These are phyloP conservation scores for Paecilomyces formosus DNA, from an alignment of 2,329 filamentous ascomycete species.

Conservation along the genomic window DNA sequence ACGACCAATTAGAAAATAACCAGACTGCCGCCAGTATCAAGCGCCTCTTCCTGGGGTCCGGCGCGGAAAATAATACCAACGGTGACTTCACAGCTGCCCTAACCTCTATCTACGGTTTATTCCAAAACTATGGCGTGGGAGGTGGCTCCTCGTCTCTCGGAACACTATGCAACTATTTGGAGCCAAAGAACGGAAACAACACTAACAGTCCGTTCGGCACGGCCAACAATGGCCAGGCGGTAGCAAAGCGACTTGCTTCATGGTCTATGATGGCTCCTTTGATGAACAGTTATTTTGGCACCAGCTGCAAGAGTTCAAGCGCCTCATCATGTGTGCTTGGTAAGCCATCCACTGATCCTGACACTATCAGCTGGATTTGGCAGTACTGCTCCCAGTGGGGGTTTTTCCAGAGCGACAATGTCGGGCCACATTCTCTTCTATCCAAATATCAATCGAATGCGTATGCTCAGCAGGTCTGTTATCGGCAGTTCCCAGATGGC, in stretches of 20 bases:
- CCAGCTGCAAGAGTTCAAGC: conserved; percentile 31
- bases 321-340: conserved; percentile 31
- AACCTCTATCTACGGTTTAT: conserved; percentile 31
- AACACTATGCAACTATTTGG: conserved; percentile 41
- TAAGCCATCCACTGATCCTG: conserved; percentile 23
- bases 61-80: conserved; percentile 39
- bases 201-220: conserved; percentile 19
- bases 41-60: conserved; percentile 40
- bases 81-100: conserved; percentile 42
- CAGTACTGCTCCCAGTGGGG: conserved; percentile 50
- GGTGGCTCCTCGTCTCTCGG: conserved; percentile 27
- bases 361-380: conserved; percentile 41
- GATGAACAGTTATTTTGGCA: conserved; percentile 33
- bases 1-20: conserved; percentile 34
- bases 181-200: conserved; percentile 31
- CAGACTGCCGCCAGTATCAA: conserved; percentile 36
- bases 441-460: conserved; percentile 40
- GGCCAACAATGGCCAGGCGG: conserved; percentile 32
- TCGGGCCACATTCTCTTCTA: conserved; percentile 40
- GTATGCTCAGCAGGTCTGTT: conserved; percentile 40
- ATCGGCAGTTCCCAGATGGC: conserved; percentile 42
- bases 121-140: conserved; percentile 38
- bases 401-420: conserved; percentile 43
- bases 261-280: conserved; percentile 30
- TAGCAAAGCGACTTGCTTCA: conserved; percentile 34